Evolutionary conservation across 805 yeast genomes (phyloP), one percentile per base, ranked within the genome.

Genomic region (Hanseniaspora meyeri): DNA sequence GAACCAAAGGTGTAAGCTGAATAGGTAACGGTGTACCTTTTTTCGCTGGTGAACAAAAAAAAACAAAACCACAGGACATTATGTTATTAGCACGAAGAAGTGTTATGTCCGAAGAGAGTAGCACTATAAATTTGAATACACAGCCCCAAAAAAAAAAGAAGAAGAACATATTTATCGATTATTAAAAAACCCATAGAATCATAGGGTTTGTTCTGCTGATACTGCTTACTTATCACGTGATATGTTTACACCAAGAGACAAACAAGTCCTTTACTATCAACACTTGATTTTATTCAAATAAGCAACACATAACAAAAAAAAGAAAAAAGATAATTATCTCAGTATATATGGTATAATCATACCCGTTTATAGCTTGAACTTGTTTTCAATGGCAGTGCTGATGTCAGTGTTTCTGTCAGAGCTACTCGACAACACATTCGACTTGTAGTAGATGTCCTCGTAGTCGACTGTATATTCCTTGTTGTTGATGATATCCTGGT

Each of bases 401-500:
- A 88, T 78, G 64, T 82, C 87, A 36, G 61, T 64, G 12, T 66
- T 66, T 17, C 64, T 20, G 7, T 36, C 43, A 62, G 31, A 66
- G 72, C 43, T 68, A 65, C 31, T 66, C 66, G 60, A 73, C 75
- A 60, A 74, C 8, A 55, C 47, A 37, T 61, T 65, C 12, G 66
- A 57, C 27, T 77, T 84, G 31, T 75, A 74, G 68, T 90, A 90
- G 20, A 91, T 77, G 64, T 93, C 97, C 64, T 93, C 97, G 97
- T 97, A 91, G 63, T 87, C 96, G 43, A 91, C 72, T 16, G 80
- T 69, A 20, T 82, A 70, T 58, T 93, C 97, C 64, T 79, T 83
- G 71, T 87, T 87, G 65, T 80, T 67, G 58, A 93, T 74, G 54
- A 93, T 85, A 65, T 90, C 96, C 59, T 75, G 77, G 65, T 87